Evolutionary conservation across 768 basidiomycete species (phyloP), one percentile per base, ranked within the genome.

Genomic region (Lentinus brumalis): DNA sequence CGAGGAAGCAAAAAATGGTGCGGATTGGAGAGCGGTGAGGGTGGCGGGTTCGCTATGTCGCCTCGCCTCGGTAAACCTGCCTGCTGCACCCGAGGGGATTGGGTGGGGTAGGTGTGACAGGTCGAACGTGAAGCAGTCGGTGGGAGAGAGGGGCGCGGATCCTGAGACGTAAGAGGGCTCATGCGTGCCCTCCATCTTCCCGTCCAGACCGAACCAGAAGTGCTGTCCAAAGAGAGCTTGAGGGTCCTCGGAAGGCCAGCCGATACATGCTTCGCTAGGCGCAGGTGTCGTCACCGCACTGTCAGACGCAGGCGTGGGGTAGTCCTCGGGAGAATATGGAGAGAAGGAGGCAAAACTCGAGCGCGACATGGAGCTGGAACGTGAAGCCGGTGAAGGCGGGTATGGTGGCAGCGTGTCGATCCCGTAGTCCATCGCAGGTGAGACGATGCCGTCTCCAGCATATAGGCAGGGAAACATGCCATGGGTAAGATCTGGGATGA

Each of bases 31-130:
- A 14, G 58, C 57, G 50, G 57, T 53, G 53, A 63, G 47, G 50
- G 55, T 63, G 26, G 62, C 58, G 39, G 62, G 62, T 31, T 59
- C 62, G 55, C 62, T 63, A 32, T 63, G 62, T 32, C 62, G 57
- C 40, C 62, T 49, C 26, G 58, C 53, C 53, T 55, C 55, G 11
- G 56, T 16, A 8, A 59, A 30, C 41, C 40, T 38, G 32, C 32
- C 16, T 30, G 21, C 10, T 14, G 31, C 16, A 35, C 40, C 53
- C 38, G 38, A n/a, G 57, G 31, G 29, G 35, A 14, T 16, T 7
- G 50, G 47, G 15, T 29, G 49, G 14, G 18, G 44, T 26, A 49
- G 32, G 26, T 44, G 44, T 49, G 55, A 32, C 35, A 63, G 47
- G 47, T 50, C 30, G 40, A 56, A 59, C 16, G 50, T 26, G 16